These are phyloP conservation scores for Candida pseudocylindracea DNA, from an alignment of 1,139 yeast species.

Conservation along the genomic window DNA sequence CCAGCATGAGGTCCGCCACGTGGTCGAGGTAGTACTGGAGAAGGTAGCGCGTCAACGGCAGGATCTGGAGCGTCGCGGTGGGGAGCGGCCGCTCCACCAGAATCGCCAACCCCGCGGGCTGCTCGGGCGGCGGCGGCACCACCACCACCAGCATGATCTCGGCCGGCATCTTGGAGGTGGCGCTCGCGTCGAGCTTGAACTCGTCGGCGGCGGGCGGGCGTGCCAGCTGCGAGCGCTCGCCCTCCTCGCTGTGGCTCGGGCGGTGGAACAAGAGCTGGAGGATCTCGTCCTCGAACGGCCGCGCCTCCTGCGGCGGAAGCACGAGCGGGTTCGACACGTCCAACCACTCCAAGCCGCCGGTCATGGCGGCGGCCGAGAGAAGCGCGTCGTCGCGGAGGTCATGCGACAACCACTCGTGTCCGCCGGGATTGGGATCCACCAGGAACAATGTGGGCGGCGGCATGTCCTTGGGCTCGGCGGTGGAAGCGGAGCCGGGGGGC, in stretches of 20 bases:
- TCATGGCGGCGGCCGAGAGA: conserved; percentile 50
- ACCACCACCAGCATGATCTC: conserved; percentile 25
- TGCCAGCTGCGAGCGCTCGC: conserved; percentile 7
- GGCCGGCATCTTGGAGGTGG: conserved; percentile 17
- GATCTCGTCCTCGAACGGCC: conserved; percentile 12
- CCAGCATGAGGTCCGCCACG: conserved; percentile 79
- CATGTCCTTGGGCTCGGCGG: background rate
- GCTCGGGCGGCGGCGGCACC: conserved; percentile 19
- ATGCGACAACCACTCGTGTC: conserved; percentile 39
- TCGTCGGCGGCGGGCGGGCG: conserved; percentile 8
- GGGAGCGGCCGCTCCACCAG: conserved; percentile 23
- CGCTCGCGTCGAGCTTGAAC: conserved; percentile 6
- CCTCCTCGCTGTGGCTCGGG: conserved; percentile 2
- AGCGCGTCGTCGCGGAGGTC: conserved; percentile 53
- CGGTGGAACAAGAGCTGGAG: conserved; percentile 30
- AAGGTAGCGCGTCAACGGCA: conserved; percentile 46
- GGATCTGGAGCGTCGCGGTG: conserved; percentile 35
- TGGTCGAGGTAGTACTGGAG: conserved; percentile 55
- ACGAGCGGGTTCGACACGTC: conserved; percentile 19
- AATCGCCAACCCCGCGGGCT: conserved; percentile 15
- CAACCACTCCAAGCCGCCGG: conserved; percentile 35
- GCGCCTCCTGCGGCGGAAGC: background rate
- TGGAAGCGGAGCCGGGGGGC: background rate
- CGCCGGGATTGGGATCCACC: conserved; percentile 6
- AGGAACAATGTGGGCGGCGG: background rate